phyloP scores from a whole-genome alignment of 306 rosid species.

The Sicyos edulis region DNA sequence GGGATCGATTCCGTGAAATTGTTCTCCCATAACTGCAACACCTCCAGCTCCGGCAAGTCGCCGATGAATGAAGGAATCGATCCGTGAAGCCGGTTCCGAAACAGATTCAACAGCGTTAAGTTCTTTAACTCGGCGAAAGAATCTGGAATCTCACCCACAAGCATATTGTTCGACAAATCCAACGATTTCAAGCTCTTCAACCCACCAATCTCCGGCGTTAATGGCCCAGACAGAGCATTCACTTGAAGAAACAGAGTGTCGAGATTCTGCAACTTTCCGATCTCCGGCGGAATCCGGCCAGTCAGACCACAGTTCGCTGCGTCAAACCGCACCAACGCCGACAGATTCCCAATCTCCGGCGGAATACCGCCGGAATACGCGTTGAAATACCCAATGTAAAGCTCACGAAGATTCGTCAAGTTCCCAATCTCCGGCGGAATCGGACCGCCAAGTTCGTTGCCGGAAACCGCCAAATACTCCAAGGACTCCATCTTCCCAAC shows the following conservation, averaged over 20 bases:
- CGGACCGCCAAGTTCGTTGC: slow-evolving; percentile 59
- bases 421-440: slow-evolving; percentile 82
- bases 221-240: slow-evolving; percentile 63
- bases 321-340: slow-evolving; percentile 67
- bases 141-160: slow-evolving; percentile 68
- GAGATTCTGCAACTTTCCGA: slow-evolving; percentile 58
- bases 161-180: slow-evolving; percentile 79
- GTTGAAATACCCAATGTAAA: slow-evolving; percentile 77
- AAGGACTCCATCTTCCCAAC: slow-evolving; percentile 40
- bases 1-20: slow-evolving; percentile 87
- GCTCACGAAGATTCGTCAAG: slow-evolving; percentile 61
- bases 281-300: slow-evolving; percentile 57
- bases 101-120: slow-evolving; percentile 71
- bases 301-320: slow-evolving; percentile 68
- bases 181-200: slow-evolving; percentile 64
- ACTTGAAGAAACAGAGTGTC: slow-evolving; percentile 91
- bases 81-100: slow-evolving; percentile 79
- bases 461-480: slow-evolving; percentile 79
- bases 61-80: slow-evolving; percentile 76
- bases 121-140: slow-evolving; percentile 53
- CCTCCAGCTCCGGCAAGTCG: slow-evolving; percentile 68
- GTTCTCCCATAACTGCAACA: slow-evolving; percentile 87
- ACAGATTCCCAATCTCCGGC: slow-evolving; percentile 63
- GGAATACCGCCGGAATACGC: slow-evolving; percentile 62
- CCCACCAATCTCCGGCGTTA: slow-evolving; percentile 50